Evolutionary conservation across 2,329 filamentous ascomycete species (phyloP).

Genomic region (Talaromyces sp.): DNA sequence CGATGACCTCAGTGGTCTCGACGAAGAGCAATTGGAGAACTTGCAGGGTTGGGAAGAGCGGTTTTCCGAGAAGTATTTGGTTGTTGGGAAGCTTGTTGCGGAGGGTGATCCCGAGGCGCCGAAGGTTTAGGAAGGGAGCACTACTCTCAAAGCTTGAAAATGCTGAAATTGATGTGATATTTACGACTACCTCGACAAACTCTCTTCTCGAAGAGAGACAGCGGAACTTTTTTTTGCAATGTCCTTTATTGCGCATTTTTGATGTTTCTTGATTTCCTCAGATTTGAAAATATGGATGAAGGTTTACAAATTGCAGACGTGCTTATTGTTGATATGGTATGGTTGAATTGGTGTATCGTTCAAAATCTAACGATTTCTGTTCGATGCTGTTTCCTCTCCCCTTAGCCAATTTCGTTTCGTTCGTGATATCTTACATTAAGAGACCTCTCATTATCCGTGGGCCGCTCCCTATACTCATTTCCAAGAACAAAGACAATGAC

Average conservation of each 20-base stretch:
- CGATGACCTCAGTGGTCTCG: conserved; percentile 71
- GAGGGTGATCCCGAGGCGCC: conserved; percentile 52
- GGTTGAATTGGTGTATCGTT: background rate
- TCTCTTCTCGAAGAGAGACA: background rate
- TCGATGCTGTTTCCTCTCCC: background rate
- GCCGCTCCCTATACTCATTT: background rate
- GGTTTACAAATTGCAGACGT: background rate
- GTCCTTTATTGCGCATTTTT: background rate
- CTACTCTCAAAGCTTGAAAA: background rate
- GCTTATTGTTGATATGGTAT: background rate
- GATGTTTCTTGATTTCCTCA: background rate
- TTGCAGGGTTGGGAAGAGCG: conserved; percentile 89
- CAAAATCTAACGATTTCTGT: background rate
- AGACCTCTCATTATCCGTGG: background rate
- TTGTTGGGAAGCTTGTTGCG: conserved; percentile 83
- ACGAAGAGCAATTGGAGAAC: conserved; percentile 74
- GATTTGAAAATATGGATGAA: background rate
- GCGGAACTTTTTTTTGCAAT: background rate
- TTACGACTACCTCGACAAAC: background rate
- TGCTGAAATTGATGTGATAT: background rate
- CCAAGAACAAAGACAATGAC: background rate
- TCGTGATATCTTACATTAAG: background rate
- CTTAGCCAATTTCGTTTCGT: background rate
- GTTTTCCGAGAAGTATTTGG: conserved; percentile 88
- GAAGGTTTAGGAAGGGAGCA: conserved; percentile 13